Base-by-base conservation (phyloP, 1,284 basidiomycete species). In the Somion occarium region DNA sequence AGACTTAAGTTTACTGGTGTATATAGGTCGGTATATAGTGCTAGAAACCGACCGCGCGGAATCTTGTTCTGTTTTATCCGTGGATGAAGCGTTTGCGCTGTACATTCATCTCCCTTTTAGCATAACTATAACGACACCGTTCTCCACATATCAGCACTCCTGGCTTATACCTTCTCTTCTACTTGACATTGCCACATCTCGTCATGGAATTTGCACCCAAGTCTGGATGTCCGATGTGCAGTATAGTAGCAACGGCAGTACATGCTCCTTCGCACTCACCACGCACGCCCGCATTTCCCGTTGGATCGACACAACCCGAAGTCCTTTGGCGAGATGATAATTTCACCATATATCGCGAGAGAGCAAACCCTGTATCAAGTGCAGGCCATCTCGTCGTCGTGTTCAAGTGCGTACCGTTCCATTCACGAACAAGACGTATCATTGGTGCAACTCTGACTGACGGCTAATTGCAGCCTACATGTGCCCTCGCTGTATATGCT, bases 401-500 rank as follows among this genome's bases (percentile, higher is more conserved):
- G 20, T 83, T 89, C 78, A 88, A 88, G 86, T 86, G 55, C 51
- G 82, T 73, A 25, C 44, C 46, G 38, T 23, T 39, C 12, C 37
- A 12, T 46, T 48, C 30, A 34, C 7, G 30, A 7, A 34, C 30
- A 34, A 34, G 7, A 7, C 7, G 7, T 34, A 27, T 27, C 27
- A 45, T 39, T 30, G 41, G 22, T 22, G 19, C 34, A 25, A 26
- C 19, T 26, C 49, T 51, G 34, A 37, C 38, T 25, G 19, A 18
- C 24, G 18, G 20, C 3, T 26, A 3, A 7, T 20, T 34, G 22
- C 61, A 88, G 85, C 64, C 72, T 87, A 30, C 85, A 89, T 69
- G 83, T 88, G 49, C 83, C 85, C 20, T 88, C 85, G 57, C 75
- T 88, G 62, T 88, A 88, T 65, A 79, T 74, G 41, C 73, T 89